These are phyloP conservation scores for Ascochyta pisi DNA, from an alignment of 2,329 filamentous ascomycete species.

Conservation along the genomic window DNA sequence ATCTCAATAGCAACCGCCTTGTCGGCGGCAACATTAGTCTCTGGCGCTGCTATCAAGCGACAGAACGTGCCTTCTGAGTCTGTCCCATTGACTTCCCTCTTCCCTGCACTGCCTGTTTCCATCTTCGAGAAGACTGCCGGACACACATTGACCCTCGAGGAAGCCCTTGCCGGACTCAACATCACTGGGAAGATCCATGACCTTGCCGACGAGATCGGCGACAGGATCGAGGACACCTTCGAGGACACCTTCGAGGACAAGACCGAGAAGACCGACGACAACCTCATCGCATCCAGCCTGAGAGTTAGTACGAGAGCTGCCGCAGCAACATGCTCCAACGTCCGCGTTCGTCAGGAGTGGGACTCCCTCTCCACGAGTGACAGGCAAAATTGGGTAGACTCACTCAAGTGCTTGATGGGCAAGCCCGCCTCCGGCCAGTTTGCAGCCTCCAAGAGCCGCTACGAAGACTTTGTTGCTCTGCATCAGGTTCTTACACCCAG, in stretches of 20 bases:
- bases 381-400: conserved; percentile 35
- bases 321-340: conserved; percentile 29
- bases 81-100: conserved; percentile 5
- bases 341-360: conserved; percentile 43
- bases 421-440: conserved; percentile 34
- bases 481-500: conserved; percentile 44
- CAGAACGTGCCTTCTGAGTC: neutral
- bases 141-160: conserved; percentile 15
- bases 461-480: conserved; percentile 44
- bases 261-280: neutral
- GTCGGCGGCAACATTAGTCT: conserved; percentile 13
- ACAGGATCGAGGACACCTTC: neutral
- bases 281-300: neutral
- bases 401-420: conserved; percentile 40
- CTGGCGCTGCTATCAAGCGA: conserved; percentile 12
- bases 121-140: conserved; percentile 9
- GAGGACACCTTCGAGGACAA: neutral
- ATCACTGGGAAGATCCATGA: conserved; percentile 14
- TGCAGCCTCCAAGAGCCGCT: conserved; percentile 34
- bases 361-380: conserved; percentile 31
- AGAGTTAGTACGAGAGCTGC: conserved; percentile 1
- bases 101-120: conserved; percentile 11
- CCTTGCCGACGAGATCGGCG: conserved; percentile 4
- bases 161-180: conserved; percentile 14
- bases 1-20: conserved; percentile 13